Conservation (phyloP, 2,329 filamentous ascomycete genomes). For the Phialophora expanda region DNA sequence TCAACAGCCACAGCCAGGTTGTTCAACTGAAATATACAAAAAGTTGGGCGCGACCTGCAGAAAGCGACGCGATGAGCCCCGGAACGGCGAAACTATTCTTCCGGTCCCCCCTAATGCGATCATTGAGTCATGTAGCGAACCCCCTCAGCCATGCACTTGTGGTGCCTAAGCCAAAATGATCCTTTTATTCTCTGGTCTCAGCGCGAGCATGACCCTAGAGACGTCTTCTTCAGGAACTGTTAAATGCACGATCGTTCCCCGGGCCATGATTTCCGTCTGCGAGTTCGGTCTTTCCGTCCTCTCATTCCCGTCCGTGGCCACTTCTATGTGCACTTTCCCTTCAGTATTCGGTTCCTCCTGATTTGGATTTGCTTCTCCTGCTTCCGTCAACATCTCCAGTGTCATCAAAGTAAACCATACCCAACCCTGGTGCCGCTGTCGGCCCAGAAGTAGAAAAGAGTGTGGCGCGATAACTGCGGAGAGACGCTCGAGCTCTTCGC, state of each 20-base stretch:
- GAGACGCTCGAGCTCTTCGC: neutral
- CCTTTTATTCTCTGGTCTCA: neutral
- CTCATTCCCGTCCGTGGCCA: neutral
- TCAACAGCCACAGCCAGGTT: neutral
- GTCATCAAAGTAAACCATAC: constrained; percentile 2
- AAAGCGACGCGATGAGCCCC: neutral
- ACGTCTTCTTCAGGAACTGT: neutral
- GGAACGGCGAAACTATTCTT: constrained; percentile 1
- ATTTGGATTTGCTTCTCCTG: neutral
- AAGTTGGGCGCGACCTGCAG: neutral
- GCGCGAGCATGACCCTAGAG: neutral
- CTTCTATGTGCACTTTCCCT: neutral
- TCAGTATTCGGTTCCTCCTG: neutral
- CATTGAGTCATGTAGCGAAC: neutral
- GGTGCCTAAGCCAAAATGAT: neutral
- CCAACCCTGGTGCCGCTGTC: neutral
- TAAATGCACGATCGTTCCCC: neutral
- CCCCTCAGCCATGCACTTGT: neutral
- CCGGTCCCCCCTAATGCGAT: neutral
- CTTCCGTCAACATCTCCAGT: neutral
- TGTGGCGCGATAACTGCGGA: neutral
- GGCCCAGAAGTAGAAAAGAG: neutral
- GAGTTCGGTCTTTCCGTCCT: neutral
- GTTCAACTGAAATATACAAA: neutral
- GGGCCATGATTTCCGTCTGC: neutral